Base-by-base conservation (phyloP, 1,284 basidiomycete genomes). In the Marasmius oreades region DNA sequence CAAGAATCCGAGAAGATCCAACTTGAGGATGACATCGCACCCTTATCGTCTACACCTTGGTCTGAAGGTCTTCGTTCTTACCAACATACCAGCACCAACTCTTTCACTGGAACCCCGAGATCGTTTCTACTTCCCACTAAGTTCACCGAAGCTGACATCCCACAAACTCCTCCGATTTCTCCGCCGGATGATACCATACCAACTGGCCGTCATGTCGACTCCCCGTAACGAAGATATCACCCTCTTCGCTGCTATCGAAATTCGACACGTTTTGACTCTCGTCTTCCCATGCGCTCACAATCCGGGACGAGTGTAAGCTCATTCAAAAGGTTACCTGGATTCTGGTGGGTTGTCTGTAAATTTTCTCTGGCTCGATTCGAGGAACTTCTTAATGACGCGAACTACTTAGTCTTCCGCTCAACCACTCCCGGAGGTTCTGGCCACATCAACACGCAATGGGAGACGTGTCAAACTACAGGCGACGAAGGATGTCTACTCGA, bases 131-230 rank as follows among this genome's bases (percentile, higher is more conserved):
- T 65, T 80, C 26, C 76, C 77, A 1, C 50, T 47, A 34, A 44
- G 52, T 24, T 51, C n/a, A 24, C 28, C 31, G 18, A 12, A 45
- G 0, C 52, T 33, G 1, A 34, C 18, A 1, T 74, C 70, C 36
- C 71, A 71, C 60, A 76, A 72, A 58, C 69, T 85, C 3, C 81
- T 81, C 28, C 76, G 82, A 5, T 83, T 80, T 67, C 84, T 85
- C 65, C 74, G 82, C 6, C 85, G 82, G 82, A 70, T 86, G 10
- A 70, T 85, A 34, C 83, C 84, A 5, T 80, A 76, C 62, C 75
- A 79, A 47, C 61, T 86, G 20, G 82, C 83, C 3, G 73, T 82
- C 43, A 84, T 85, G 79, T 84, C 82, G 0, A 84, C 80, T 0
- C 84, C 83, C 0, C 72, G 79, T 1, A 64, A 69, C 57, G 74